Percentiles rank a stretch among this genome's conserved stretches.
These are phyloP conservation scores for Sugiyamaella castrensis DNA, from an alignment of 1,139 yeast species.

Conservation along the genomic window DNA sequence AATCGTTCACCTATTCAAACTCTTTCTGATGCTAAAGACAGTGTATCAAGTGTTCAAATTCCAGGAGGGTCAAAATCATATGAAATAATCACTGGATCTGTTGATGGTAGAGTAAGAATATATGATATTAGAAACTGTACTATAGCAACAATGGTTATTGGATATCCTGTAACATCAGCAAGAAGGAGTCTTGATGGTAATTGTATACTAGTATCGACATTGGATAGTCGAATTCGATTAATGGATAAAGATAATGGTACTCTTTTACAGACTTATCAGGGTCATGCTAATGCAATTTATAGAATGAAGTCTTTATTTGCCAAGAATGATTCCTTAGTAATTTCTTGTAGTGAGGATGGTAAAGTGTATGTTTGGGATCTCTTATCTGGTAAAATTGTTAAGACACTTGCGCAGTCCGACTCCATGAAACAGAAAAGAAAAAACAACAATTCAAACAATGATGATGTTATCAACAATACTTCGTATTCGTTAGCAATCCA, in stretches of 20 bases:
- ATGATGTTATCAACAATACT: not conserved
- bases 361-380: conserved; percentile 85
- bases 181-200: conserved; percentile 24
- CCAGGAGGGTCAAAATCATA: conserved; percentile 12
- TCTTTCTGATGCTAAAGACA: conserved; percentile 37
- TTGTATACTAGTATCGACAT: conserved; percentile 29
- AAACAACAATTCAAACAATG: not conserved
- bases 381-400: conserved; percentile 50
- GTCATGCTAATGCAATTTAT: conserved; percentile 32
- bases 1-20: conserved; percentile 36
- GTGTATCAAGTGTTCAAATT: conserved; percentile 33
- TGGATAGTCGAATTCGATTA: conserved; percentile 32
- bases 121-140: conserved; percentile 38
- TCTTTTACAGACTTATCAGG: conserved; percentile 30
- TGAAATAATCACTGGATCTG: conserved; percentile 37
- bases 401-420: not conserved
- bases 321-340: conserved; percentile 65
- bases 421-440: not conserved
- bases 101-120: conserved; percentile 36
- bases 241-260: conserved; percentile 32
- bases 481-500: conserved; percentile 12
- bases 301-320: conserved; percentile 29
- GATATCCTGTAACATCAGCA: conserved; percentile 35
- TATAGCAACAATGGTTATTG: conserved; percentile 32
- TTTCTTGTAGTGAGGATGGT: conserved; percentile 89